Evolutionary conservation across 306 rosid species (phyloP), one percentile per base, ranked within the genome.

Genomic region (Hippophae rhamnoides): DNA sequence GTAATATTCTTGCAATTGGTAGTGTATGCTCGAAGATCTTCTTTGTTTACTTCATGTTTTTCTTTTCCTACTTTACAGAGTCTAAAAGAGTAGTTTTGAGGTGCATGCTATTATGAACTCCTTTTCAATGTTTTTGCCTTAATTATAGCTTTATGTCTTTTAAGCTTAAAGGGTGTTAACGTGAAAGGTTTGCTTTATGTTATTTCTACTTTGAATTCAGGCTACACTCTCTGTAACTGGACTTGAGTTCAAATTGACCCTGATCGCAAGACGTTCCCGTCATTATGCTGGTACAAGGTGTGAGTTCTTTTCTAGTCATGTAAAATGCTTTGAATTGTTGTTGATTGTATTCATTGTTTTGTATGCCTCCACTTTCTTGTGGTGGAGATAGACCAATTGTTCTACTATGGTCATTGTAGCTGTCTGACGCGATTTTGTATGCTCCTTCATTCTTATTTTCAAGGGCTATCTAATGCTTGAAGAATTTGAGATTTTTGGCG

Each of bases 231-330:
- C 89, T 65, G 62, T 77, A 54, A 70, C 87, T 63, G 96, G 78
- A 65, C 80, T 76, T 59, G 85, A 88, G 68, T 70, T 85, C 67
- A 82, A 70, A 64, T 54, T 92, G 74, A 85, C 80, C 47, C 59
- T 88, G 54, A 92, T 92, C 72, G 95, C 95, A 63, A 85, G 99
- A 61, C 99, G 99, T 56, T 92, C 99, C 44, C 82, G 95, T 51
- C 99, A 92, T 83, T 92, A 81, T 80, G 99, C 99, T 52, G 99
- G 99, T 59, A 92, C 96, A 69, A 92, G 99, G 99, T 78, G 72
- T 58, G 54, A 68, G 13, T 41, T 27, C 41, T 26, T 54, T 43
- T 52, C 3, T 56, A 41, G n/a, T n/a, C 48, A 54, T n/a, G 13
- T 59, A n/a, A 43, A 44, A 58, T 62, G 38, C 18, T 41, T 47